phyloP scores from a whole-genome alignment of 2,329 filamentous ascomycete genomes.

The Trichocomaceae sp. region DNA sequence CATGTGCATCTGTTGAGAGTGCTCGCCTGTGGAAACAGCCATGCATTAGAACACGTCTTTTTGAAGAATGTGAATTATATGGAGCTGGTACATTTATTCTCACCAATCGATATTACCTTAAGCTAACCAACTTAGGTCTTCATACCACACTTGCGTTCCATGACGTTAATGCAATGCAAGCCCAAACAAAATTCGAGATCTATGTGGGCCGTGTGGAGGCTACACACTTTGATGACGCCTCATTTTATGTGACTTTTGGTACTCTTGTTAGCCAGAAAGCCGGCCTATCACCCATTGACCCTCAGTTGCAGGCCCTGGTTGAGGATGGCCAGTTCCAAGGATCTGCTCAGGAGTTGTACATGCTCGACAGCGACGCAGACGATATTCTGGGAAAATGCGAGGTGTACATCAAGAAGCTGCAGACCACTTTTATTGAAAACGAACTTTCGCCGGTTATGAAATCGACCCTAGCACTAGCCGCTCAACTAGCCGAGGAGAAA shows the following conservation, averaged over 20 bases:
- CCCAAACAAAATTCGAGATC: slow-evolving; percentile 43
- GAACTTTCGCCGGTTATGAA: slow-evolving; percentile 49
- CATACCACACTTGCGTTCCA: slow-evolving; percentile 49
- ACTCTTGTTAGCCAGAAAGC: slow-evolving; percentile 35
- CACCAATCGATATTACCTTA: neutral
- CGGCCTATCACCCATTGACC: slow-evolving; percentile 31
- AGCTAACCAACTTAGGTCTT: slow-evolving; percentile 32
- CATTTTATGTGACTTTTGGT: slow-evolving; percentile 44
- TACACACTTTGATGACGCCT: slow-evolving; percentile 49
- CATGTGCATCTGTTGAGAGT: slow-evolving; percentile 54
- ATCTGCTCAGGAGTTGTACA: slow-evolving; percentile 37
- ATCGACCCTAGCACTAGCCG: slow-evolving; percentile 39
- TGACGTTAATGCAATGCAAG: slow-evolving; percentile 44
- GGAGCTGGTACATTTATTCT: slow-evolving; percentile 37
- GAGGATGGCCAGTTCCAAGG: slow-evolving; percentile 34
- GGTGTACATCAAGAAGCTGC: slow-evolving; percentile 47
- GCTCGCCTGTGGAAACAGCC: slow-evolving; percentile 56
- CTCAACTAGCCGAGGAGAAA: slow-evolving; percentile 33
- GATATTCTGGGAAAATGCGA: slow-evolving; percentile 49
- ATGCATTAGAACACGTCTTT: slow-evolving; percentile 53
- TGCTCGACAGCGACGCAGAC: slow-evolving; percentile 46
- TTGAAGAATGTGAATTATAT: slow-evolving; percentile 54
- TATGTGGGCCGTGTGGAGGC: slow-evolving; percentile 49
- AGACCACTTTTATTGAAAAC: slow-evolving; percentile 40
- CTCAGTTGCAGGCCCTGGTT: slow-evolving; percentile 36